Evolutionary conservation across 2,329 filamentous ascomycete species (phyloP).

Genomic region (Monilinia fructigena): DNA sequence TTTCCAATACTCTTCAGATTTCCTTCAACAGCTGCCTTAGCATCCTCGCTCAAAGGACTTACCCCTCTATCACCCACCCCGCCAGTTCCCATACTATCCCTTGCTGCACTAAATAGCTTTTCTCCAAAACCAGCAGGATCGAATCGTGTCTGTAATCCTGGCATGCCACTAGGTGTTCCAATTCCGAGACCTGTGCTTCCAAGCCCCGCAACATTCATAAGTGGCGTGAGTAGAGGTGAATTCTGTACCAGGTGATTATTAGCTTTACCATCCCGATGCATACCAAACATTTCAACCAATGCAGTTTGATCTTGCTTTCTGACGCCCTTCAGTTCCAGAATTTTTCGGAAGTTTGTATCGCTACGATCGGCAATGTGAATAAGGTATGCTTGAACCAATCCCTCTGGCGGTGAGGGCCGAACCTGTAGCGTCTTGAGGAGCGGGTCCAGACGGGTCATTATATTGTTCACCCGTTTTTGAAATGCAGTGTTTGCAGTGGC

Average conservation of each 20-base stretch:
- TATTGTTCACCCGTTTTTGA: constrained; percentile 79
- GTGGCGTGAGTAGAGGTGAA: constrained; percentile 68
- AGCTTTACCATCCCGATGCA: constrained; percentile 73
- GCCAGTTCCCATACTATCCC: constrained; percentile 67
- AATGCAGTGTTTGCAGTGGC: constrained; percentile 54
- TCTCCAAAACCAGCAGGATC: constrained; percentile 82
- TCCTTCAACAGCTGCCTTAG: constrained; percentile 78
- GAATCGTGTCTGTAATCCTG: constrained; percentile 58
- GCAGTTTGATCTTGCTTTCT: constrained; percentile 77
- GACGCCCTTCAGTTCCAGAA: constrained; percentile 93
- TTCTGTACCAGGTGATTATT: constrained; percentile 67
- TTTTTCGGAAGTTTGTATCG: constrained; percentile 92
- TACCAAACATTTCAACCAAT: constrained; percentile 79
- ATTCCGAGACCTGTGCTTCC: constrained; percentile 48
- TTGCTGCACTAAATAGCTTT: constrained; percentile 81
- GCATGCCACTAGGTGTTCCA: constrained; percentile 44
- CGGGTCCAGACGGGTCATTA: constrained; percentile 83
- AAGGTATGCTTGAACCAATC: constrained; percentile 92
- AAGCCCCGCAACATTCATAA: constrained; percentile 52
- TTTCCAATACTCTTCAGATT: constrained; percentile 95
- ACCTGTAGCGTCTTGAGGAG: constrained; percentile 97
- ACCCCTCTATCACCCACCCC: constrained; percentile 24
- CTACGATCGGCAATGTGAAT: constrained; percentile 94
- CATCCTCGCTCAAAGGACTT: constrained; percentile 43
- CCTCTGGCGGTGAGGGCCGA: constrained; percentile 84